Evolutionary conservation across 169 alveolate species (phyloP).

Genomic region (Babesia bigemina): DNA sequence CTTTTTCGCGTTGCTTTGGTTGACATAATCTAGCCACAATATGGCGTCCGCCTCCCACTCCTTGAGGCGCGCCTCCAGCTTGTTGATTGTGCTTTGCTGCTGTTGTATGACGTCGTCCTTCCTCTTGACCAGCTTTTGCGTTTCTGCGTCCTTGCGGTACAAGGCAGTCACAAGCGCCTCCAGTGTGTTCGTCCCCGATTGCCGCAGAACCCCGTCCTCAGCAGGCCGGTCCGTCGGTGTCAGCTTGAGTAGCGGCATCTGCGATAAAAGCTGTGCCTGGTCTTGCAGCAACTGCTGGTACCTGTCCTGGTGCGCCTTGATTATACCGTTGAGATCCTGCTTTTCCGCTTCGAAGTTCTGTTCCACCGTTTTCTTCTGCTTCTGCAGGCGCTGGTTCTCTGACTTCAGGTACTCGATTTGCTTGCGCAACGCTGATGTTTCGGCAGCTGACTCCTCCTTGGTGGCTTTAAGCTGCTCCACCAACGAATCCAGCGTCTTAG

Average conservation of each 20-base stretch:
- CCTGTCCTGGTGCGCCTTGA: constrained; percentile 30
- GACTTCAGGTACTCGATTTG: constrained; percentile 14
- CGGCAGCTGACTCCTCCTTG: constrained; percentile 42
- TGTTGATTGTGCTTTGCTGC: constrained; percentile 40
- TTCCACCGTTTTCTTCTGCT: constrained; percentile 1
- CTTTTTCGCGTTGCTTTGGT: constrained; percentile 26
- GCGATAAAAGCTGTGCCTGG: constrained; percentile 65
- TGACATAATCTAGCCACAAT: constrained; percentile 67
- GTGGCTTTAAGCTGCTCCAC: constrained; percentile 55
- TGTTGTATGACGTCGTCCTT: constrained; percentile 50
- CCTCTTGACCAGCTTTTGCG: constrained; percentile 16
- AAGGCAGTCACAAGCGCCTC: constrained; percentile 54
- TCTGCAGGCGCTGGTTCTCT: constrained; percentile 23
- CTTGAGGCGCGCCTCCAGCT: constrained; percentile 44
- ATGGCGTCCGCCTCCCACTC: constrained; percentile 71
- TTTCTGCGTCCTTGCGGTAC: constrained; percentile 63
- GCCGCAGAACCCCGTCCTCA: constrained; percentile 29
- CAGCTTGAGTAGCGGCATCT: constrained; percentile 57
- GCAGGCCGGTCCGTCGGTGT: constrained; percentile 23
- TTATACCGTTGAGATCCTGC: constrained; percentile 20
- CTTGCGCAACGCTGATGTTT: constrained; percentile 19
- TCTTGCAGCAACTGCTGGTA: constrained; percentile 46
- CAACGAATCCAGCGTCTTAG: constrained; percentile 48
- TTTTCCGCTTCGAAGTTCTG: constrained; percentile 28
- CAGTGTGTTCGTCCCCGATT: constrained; percentile 29